These are phyloP conservation scores for Ceratobasidium sp. DNA, from an alignment of 1,284 basidiomycete species.

Conservation along the genomic window DNA sequence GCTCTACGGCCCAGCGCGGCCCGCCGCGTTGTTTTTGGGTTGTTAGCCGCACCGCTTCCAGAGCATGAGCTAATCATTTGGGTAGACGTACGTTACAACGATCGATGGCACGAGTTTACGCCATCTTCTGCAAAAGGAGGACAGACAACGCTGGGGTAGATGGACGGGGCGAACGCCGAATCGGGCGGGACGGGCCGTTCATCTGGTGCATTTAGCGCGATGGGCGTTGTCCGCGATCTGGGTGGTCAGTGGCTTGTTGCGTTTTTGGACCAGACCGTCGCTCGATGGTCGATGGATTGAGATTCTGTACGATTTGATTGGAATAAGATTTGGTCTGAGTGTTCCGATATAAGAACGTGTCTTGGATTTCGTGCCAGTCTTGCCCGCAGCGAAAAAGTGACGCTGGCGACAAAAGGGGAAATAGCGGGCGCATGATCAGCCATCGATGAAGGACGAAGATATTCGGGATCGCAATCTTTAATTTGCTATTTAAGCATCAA, in stretches of 20 bases:
- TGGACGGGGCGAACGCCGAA: constrained; percentile 5
- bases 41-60: neutral
- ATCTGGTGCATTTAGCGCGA: constrained; percentile 28
- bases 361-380: neutral
- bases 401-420: constrained; percentile 38
- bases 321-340: constrained; percentile 9
- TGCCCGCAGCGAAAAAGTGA: constrained; percentile 15
- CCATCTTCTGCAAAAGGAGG: constrained; percentile 83
- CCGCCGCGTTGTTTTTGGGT: constrained; percentile 3
- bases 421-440: constrained; percentile 7
- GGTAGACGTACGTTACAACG: constrained; percentile 87
- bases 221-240: constrained; percentile 14
- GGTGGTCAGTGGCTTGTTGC: neutral
- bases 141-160: constrained; percentile 47
- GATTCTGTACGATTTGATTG: constrained; percentile 10
- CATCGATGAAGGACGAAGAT: constrained; percentile 16
- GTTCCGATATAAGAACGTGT: constrained; percentile 32
- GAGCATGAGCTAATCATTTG: constrained; percentile 43
- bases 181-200: neutral
- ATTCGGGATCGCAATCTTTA: neutral
- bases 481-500: constrained; percentile 2
- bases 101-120: constrained; percentile 89
- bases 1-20: constrained; percentile 9
- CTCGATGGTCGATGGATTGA: constrained; percentile 30
- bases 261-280: neutral